phyloP scores from a whole-genome alignment of 2,329 filamentous ascomycete species.

The Diaporthe citri region DNA sequence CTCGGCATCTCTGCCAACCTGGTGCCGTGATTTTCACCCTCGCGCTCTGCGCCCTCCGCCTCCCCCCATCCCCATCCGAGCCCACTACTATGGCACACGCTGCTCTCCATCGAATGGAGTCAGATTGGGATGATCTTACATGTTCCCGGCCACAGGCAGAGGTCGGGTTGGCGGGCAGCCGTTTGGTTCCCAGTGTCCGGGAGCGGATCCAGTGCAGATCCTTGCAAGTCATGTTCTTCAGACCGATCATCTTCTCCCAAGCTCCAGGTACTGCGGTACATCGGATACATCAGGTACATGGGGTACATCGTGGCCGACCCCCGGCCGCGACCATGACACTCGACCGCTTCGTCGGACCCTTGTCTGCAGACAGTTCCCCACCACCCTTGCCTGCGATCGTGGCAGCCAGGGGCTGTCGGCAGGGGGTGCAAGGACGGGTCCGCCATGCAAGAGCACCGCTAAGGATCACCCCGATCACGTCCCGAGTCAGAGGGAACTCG shows the following conservation, averaged over 20 bases:
- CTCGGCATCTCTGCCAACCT: conserved; percentile 33
- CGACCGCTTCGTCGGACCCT: conserved; percentile 34
- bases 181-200: conserved; percentile 32
- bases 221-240: conserved; percentile 37
- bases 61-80: neutral
- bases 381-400: conserved; percentile 36
- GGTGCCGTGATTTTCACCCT: neutral
- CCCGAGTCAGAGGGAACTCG: conserved; percentile 51
- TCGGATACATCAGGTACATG: neutral
- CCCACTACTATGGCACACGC: conserved; percentile 1
- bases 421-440: conserved; percentile 40
- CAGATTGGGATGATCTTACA: conserved; percentile 37
- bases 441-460: conserved; percentile 45
- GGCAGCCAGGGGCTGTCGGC: conserved; percentile 35
- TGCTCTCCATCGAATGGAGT: conserved; percentile 9
- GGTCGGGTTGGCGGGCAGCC: conserved; percentile 35
- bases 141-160: conserved; percentile 29
- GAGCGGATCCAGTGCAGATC: conserved; percentile 35
- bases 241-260: conserved; percentile 24
- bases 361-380: conserved; percentile 39
- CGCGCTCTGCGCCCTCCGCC: neutral
- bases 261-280: conserved; percentile 13
- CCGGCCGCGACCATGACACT: conserved; percentile 24
- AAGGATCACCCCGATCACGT: conserved; percentile 52
- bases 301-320: conserved; percentile 13